Base-by-base conservation (phyloP, 192 early-diverging fungal species). In the Entomortierella beljakovae region DNA sequence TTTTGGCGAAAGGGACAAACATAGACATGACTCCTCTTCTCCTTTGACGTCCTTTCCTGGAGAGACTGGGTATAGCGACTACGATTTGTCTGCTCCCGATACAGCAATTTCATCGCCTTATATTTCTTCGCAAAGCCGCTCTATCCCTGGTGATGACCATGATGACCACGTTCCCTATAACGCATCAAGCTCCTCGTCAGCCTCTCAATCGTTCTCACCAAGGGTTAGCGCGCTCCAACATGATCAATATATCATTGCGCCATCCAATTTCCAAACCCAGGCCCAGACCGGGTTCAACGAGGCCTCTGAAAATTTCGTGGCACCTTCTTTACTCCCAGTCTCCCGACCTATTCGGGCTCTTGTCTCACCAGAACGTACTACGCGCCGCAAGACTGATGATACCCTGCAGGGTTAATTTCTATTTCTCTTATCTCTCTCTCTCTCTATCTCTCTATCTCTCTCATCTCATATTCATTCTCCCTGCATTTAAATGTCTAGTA, bases 31-130 rank as follows among this genome's bases (percentile, higher is more conserved):
- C 61, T 79, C 75, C 2, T 65, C 67, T 11, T 79, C 75, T 1
- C 67, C 67, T 0, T 54, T 79, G 61, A 65, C 75, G 0, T 70
- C 75, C 25, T 60, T 54, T 55, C 56, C 68, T 1, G 61, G 55
- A 23, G 67, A 70, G 9, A 38, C 62, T 2, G 75, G 67, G 4
- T 60, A 70, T 60, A 68, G 61, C 28, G 75, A 70, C 2, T 65
- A 57, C n/a, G 67, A 68, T 48, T 16, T 46, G 37, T 38, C 37
- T 15, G 11, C 43, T 20, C 56, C 31, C 32, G 26, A 61, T 29
- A 32, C 29, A 22, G 48, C 28, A 11, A 15, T 9, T 32, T 35
- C 68, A 11, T 20, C 57, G 6, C 32, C 51, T 54, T 29, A 10
- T 7, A 20, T 6, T 28, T 31, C 18, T 23, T 22, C 51, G 38